Evolutionary conservation across 2,329 filamentous ascomycete species (phyloP).

Genomic region (Aspergillus carbonarius): DNA sequence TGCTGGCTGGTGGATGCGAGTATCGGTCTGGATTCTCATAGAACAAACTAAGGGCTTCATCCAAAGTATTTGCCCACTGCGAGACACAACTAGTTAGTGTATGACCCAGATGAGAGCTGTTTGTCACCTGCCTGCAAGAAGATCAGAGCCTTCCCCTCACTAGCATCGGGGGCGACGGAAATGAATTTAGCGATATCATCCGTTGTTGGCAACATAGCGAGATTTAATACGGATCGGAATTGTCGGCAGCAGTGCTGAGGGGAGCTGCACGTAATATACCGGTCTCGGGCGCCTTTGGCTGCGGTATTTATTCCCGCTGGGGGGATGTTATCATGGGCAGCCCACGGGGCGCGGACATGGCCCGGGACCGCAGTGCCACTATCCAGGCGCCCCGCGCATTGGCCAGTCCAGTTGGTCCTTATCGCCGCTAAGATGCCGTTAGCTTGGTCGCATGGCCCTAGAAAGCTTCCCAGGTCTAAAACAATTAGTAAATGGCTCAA

Average conservation of each 20-base stretch:
- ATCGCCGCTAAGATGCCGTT: background rate
- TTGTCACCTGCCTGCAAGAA: background rate
- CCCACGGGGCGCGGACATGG: background rate
- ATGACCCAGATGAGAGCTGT: background rate
- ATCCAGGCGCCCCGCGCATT: background rate
- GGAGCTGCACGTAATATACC: too few relatives aligned
- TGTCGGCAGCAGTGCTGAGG: background rate
- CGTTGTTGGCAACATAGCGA: background rate
- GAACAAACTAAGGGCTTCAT: background rate
- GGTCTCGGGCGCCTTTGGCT: background rate
- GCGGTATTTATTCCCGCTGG: background rate
- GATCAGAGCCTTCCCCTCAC: background rate
- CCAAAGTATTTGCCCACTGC: background rate
- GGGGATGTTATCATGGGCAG: background rate
- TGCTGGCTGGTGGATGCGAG: background rate
- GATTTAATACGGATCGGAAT: background rate
- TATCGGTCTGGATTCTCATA: background rate
- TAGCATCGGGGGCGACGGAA: background rate
- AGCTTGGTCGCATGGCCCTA: background rate
- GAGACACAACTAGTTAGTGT: background rate
- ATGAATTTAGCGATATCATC: constrained; percentile 1
- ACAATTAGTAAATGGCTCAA: too few relatives aligned
- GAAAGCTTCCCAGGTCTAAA: background rate
- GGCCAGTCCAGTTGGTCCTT: background rate
- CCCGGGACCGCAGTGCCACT: background rate